Base-by-base conservation (phyloP, 768 basidiomycete species). In the Dioszegia aurantiaca region DNA sequence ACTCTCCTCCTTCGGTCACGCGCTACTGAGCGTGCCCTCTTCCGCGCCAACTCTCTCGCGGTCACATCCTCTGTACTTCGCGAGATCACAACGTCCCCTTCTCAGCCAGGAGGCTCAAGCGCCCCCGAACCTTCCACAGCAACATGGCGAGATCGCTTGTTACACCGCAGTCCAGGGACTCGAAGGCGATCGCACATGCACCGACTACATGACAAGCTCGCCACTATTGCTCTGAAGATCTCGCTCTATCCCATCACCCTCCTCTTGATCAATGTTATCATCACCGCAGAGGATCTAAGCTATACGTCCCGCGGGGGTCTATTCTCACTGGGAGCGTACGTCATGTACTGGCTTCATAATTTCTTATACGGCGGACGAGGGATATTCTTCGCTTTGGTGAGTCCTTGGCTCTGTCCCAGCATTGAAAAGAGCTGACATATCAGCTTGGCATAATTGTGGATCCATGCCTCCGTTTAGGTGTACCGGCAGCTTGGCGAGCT, bases 391-490 rank as follows among this genome's bases (percentile, higher is more conserved):
- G 43, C 28, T 40, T 24, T 31, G n/a, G 54, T 43, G 19, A 45
- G 40, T 55, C 14, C 14, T 14, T 6, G 33, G 14, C n/a, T n/a
- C n/a, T 19, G 12, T 28, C 8, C 37, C 30, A 41, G 5, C 31
- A 21, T 11, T 10, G 28, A 23, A 17, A 23, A 9, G 21, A n/a
- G 44, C 51, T 33, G 26, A 44, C 21, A 12, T 5, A 21, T 4
- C 42, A 58, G 58, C 28, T 67, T 8, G 65, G 65, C 0, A 61
- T 67, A 28, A 61, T 63, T 48, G 58, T 67, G n/a, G 65, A 67
- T 47, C 65, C 65, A 0, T 64, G 65, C 36, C 36, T 67, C 27
- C 24, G 58, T 8, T 36, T 30, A 21, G 54, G 51, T 5, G 9
- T 53, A 4, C 51, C 51, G 3, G 51, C 51, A 11, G 51, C 51